Conservation (phyloP, 768 basidiomycete species). For the Astraeus odoratus region DNA sequence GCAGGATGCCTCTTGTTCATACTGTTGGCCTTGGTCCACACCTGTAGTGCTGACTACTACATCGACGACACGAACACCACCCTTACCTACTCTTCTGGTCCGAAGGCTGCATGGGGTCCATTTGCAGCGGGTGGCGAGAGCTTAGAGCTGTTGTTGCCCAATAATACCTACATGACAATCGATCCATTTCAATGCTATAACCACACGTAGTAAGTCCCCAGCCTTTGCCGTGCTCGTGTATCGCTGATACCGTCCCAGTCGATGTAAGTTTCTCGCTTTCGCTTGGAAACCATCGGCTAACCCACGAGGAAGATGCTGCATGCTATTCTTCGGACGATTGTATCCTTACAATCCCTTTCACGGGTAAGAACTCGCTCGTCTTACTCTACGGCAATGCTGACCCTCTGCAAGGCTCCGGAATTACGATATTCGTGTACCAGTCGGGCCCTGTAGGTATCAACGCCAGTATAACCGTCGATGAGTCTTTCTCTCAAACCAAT, state of each 20-base stretch:
- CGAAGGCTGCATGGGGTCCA: conserved; percentile 19
- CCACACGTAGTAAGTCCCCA: conserved; percentile 16
- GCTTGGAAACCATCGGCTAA: background rate
- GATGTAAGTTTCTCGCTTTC: conserved; percentile 8
- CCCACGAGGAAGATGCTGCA: conserved; percentile 10
- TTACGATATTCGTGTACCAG: conserved; percentile 18
- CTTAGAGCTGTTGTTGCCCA: conserved; percentile 14
- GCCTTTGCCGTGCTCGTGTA: background rate
- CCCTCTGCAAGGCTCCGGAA: conserved; percentile 13
- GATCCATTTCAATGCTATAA: conserved; percentile 20
- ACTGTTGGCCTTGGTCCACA: conserved; percentile 3
- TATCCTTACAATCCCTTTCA: conserved; percentile 17
- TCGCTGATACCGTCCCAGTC: conserved; percentile 9
- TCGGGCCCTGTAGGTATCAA: conserved; percentile 20
- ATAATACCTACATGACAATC: conserved; percentile 13
- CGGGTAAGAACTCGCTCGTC: conserved; percentile 8
- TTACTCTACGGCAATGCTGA: background rate
- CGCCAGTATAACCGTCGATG: conserved; percentile 16
- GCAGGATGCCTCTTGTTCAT: background rate
- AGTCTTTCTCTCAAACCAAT: conserved; percentile 6
- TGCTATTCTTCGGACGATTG: conserved; percentile 14
- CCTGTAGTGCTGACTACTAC: conserved; percentile 14
- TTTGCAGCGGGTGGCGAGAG: conserved; percentile 8
- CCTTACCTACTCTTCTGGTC: conserved; percentile 18
- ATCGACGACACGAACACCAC: conserved; percentile 19